These are phyloP conservation scores for Bolboschoenoplectus hybrid DNA, from an alignment of 202 grass and related monocot species.

Conservation along the genomic window DNA sequence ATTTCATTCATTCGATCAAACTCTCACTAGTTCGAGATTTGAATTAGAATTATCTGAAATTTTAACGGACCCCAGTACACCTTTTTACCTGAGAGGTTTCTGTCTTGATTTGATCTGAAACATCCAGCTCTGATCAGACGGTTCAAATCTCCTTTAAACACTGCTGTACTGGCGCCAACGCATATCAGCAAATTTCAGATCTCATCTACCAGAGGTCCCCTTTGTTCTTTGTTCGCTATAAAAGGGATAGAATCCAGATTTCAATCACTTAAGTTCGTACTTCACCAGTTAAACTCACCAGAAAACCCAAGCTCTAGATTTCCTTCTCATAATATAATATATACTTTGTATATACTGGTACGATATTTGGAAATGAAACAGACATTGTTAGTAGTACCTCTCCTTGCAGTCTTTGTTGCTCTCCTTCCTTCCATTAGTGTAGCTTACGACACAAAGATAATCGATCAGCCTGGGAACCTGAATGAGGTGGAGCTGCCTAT, in stretches of 20 bases:
- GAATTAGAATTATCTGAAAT: not conserved
- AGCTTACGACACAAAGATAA: conserved; percentile 11
- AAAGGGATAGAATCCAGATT: not conserved
- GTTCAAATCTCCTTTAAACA: not conserved
- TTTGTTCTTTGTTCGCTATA: not conserved
- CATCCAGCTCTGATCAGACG: not conserved
- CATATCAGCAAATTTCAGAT: not conserved
- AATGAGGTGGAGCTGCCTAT: conserved; percentile 4
- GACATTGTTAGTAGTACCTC: not conserved
- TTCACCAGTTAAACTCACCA: not conserved
- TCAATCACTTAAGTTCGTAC: not conserved
- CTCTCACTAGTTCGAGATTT: not conserved
- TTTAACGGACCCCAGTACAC: not conserved
- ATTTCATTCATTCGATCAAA: not conserved
- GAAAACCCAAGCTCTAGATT: not conserved
- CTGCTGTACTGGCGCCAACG: not conserved
- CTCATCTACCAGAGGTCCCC: not conserved
- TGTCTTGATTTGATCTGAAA: not conserved
- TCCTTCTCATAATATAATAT: not conserved
- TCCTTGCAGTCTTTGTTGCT: conserved; percentile 14
- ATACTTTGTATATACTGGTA: not conserved
- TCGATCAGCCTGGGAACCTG: not conserved
- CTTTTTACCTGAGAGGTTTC: not conserved
- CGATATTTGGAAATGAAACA: conserved; percentile 19
- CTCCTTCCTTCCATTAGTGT: not conserved